Evolutionary conservation across 2,329 filamentous ascomycete genomes (phyloP), one percentile per base, ranked within the genome.

Genomic region (Thelonectria discophora): DNA sequence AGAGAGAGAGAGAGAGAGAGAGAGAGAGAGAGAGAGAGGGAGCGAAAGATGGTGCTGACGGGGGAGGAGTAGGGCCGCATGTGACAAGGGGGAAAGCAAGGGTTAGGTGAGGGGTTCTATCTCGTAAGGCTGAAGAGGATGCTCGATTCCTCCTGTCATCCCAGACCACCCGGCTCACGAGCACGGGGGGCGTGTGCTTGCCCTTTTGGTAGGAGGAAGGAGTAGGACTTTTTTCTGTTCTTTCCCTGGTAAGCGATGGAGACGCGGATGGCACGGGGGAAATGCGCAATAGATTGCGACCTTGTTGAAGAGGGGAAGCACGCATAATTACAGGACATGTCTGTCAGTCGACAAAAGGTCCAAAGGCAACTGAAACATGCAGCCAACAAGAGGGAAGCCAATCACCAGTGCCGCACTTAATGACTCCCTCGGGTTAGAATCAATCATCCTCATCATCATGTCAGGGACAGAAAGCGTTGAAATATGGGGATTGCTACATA

Each of bases 61-160:
- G 55, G 46, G 37, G 50, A 47, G 49, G 37, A 52, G 47, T 24
- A 43, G 37, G 7, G 58, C 53, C 58, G 54, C 62, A 64, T 57
- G 40, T 47, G 62, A 63, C 68, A 63, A 67, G 68, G 68, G 65
- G 42, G 15, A 62, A 12, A 57, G 59, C 62, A 32, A 50, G 58
- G 58, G 63, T 65, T 30, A 10, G 57, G 67, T 69, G 67, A 63
- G 69, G 54, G 64, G 58, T 56, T 30, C 18, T 24, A 21, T 37
- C 65, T 62, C 65, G 69, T 71, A 71, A 71, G 69, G 69, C 69
- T 71, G 69, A 71, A 71, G 67, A 71, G 63, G 65, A 59, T 67
- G 59, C 61, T 62, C 64, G 65, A 46, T 60, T 34, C 37, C 17
- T 47, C 27, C 43, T 40, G 51, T 40, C 48, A 30, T 30, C 27